Conservation (phyloP, 2,329 filamentous ascomycete genomes). For the Aspergillus niger region DNA sequence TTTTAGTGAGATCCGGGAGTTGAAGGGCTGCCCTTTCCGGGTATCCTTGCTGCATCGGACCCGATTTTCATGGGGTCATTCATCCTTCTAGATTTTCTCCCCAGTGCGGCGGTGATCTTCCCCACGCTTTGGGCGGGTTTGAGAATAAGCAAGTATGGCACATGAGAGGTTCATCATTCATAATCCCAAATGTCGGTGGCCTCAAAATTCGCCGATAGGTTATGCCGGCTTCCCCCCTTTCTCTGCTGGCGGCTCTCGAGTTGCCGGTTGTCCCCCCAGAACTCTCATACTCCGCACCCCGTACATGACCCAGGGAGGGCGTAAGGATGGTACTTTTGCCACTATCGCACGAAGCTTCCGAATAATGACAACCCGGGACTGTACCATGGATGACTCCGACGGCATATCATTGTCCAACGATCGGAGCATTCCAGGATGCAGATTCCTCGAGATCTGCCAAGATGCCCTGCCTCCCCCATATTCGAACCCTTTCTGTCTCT, state of each 20-base stretch:
- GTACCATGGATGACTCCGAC: constrained; percentile 1
- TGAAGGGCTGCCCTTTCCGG: not conserved
- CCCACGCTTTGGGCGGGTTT: constrained; percentile 7
- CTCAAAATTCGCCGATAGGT: constrained; percentile 1
- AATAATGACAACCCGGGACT: constrained; percentile 17
- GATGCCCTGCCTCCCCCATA: not conserved
- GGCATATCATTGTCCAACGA: constrained; percentile 1
- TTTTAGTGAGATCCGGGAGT: not conserved
- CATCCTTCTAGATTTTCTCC: constrained; percentile 12
- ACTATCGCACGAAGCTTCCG: constrained; percentile 12
- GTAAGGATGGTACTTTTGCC: constrained; percentile 15
- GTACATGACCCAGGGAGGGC: not conserved
- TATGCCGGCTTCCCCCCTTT: not conserved
- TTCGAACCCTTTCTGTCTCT: not conserved
- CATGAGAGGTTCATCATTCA: not conserved
- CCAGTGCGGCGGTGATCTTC: not conserved
- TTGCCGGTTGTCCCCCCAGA: not conserved
- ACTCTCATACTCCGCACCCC: not conserved
- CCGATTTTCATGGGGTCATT: constrained; percentile 11
- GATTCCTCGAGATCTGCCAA: constrained; percentile 9
- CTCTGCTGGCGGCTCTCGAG: not conserved
- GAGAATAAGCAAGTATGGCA: not conserved
- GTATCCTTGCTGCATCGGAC: constrained; percentile 15
- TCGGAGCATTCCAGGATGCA: constrained; percentile 14
- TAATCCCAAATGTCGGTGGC: constrained; percentile 9